phyloP scores from a whole-genome alignment of 2,329 filamentous ascomycete species.

The Aspergillus alliaceus region DNA sequence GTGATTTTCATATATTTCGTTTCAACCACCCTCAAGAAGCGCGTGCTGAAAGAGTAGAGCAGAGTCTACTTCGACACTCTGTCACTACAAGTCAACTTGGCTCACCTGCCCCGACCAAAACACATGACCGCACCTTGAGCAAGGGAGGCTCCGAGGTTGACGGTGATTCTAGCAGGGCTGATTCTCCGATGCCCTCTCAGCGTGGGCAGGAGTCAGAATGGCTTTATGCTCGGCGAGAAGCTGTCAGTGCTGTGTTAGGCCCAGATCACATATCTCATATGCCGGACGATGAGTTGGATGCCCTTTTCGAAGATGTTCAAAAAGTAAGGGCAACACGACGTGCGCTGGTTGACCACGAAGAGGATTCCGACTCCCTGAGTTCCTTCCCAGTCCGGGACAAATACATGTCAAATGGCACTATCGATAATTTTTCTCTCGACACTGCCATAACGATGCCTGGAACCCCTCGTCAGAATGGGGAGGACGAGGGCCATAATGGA shows the following conservation, averaged over 20 bases:
- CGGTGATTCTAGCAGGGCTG: conserved; percentile 68
- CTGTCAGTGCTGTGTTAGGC: conserved; percentile 85
- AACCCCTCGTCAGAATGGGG: conserved; percentile 72
- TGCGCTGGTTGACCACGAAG: conserved; percentile 61
- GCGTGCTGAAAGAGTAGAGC: conserved; percentile 83
- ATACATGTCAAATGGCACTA: conserved; percentile 88
- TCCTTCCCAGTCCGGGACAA: conserved; percentile 91
- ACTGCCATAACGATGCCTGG: conserved; percentile 93
- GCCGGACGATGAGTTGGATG: conserved; percentile 91
- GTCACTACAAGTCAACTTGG: conserved; percentile 64
- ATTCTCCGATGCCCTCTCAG: conserved; percentile 72
- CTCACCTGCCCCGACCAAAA: conserved; percentile 61
- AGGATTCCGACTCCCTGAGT: conserved; percentile 84
- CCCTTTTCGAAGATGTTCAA: conserved; percentile 91
- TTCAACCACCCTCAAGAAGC: conserved; percentile 99
- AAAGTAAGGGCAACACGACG: conserved; percentile 81
- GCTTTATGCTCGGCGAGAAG: conserved; percentile 89
- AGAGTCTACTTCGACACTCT: conserved; percentile 84
- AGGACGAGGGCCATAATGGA: conserved; percentile 55
- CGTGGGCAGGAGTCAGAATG: conserved; percentile 82
- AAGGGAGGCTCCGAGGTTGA: conserved; percentile 76
- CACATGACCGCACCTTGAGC: conserved; percentile 79
- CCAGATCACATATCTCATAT: conserved; percentile 86
- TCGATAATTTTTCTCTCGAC: conserved; percentile 95
- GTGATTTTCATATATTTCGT: conserved; percentile 97